Evolutionary conservation across 768 basidiomycete species (phyloP), one percentile per base, ranked within the genome.

Genomic region (Neoboletus magnificus): DNA sequence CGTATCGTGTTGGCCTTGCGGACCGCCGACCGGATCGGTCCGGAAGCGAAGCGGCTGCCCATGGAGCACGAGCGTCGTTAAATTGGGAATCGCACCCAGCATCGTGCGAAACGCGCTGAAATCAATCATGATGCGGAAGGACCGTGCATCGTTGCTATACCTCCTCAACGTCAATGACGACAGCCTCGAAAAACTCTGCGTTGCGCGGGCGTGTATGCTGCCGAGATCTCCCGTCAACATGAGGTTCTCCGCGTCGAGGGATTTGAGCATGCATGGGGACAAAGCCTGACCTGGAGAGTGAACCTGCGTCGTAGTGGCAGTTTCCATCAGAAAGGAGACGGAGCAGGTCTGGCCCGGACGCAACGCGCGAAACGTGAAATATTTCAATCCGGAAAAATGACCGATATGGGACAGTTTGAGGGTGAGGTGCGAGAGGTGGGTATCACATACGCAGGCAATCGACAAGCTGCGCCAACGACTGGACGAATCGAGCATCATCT

Each of bases 1-100:
- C 1, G 16, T 7, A 37, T 43, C 50, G 12, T 48, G 48, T 27
- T 55, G 50, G 29, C 37, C 47, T 20, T 62, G 56, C 27, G 33
- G 42, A 44, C 52, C 27, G 6, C 61, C 43, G 8, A 55, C 32
- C 1, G 63, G 56, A 44, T 56, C 50, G 13, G 55, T 53, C 36
- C 62, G 66, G 48, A 71, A 71, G 36, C 62, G 60, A 33, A 70
- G 56, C 5, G 66, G 67, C 36, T 70, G 70, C 32, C 68, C 68
- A 4, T 66, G 56, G n/a, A 70, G 59, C 9, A 63, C 48, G 20
- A 70, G 68, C 13, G 57, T 68, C 18, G 62, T 65, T 44, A 70
- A 39, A 51, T 57, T 53, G 9, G 68, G 62, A 27, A 68, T 64
- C 5, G 54, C 62, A 35, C 46, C 45, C 15, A 70, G 32, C 63